Evolutionary conservation across 2,329 filamentous ascomycete species (phyloP), one percentile per base, ranked within the genome.

Genomic region (Ilyonectria destructans): DNA sequence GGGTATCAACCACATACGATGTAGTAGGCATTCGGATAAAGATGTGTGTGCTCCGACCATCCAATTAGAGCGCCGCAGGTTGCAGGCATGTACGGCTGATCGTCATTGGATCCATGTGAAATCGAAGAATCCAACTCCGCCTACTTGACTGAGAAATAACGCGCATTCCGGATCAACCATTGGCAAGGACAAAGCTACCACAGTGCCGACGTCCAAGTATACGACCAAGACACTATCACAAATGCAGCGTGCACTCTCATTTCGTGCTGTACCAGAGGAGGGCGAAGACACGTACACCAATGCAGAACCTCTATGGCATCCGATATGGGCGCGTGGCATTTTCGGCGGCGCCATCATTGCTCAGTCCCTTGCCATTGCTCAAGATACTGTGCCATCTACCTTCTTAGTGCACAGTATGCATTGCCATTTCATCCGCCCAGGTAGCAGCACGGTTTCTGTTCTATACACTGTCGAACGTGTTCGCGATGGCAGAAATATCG

Each of bases 341-440:
- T 63, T 45, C 29, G 60, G 60, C 40, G 60, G 60, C n/a, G 37
- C 26, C 21, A 21, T 63, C 29, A 40, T 63, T n/a, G 60, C 60
- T 17, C 60, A 63, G 43, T 43, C 52, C 1, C 45, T 63, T 2
- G 15, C 26, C 21, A 17, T 40, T 17, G 45, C 51, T 8, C 43
- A 63, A 12, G 31, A 57, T 40, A 63, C 60, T 13, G 19, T 63
- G 15, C 33, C 60, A 2, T 6, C 23, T 37, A 8, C 19, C 12
- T 63, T 49, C 15, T 37, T 23, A 0, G 45, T 49, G 13, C 40
- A 63, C 29, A 57, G 52, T 19, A 57, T 63, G 19, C 60, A 63
- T 12, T 55, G 52, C 43, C 52, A 57, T 26, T 63, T 63, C 3
- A 17, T 63, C 1, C 37, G 19, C n/a, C 37, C 60, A 8, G 54